Conservation (phyloP, 345 rosid genomes). For the Moricandia arvensis region DNA sequence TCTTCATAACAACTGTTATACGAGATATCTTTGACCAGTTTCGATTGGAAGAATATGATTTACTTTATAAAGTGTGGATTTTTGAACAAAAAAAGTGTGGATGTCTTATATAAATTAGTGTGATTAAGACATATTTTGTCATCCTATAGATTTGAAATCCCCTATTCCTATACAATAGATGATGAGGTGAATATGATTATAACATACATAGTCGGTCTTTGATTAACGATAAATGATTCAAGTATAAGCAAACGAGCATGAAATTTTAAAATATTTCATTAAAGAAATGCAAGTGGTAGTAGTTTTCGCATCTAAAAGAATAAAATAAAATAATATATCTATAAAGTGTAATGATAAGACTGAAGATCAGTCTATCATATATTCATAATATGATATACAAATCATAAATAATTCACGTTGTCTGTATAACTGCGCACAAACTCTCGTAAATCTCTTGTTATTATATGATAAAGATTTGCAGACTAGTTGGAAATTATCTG, state of each 20-base stretch:
- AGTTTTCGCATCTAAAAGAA: slow-evolving; percentile 5
- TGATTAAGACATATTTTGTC: not conserved
- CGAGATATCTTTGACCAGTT: not conserved
- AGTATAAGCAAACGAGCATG: slow-evolving; percentile 6
- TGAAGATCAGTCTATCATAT: not conserved
- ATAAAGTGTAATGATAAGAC: not conserved
- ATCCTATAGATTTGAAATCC: not conserved
- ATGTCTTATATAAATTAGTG: not conserved
- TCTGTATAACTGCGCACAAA: not conserved
- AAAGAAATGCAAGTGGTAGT: slow-evolving; percentile 16
- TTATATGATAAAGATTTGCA: not conserved
- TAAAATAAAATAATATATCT: slow-evolving; percentile 10
- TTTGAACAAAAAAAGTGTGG: too few relatives aligned
- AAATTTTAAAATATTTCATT: not conserved
- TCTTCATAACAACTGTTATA: not conserved
- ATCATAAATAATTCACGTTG: not conserved
- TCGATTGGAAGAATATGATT: not conserved
- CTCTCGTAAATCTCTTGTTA: not conserved
- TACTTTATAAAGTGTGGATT: not conserved
- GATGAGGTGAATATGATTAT: not conserved
- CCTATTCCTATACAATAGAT: not conserved
- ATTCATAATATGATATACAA: not conserved
- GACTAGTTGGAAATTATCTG: not conserved
- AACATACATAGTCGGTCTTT: not conserved
- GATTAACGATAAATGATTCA: slow-evolving; percentile 4